A percentile compares a stretch with the other conserved stretches of the same genome.
Evolutionary conservation across 805 yeast genomes (phyloP).

Genomic region (Monosporozyma unispora): DNA sequence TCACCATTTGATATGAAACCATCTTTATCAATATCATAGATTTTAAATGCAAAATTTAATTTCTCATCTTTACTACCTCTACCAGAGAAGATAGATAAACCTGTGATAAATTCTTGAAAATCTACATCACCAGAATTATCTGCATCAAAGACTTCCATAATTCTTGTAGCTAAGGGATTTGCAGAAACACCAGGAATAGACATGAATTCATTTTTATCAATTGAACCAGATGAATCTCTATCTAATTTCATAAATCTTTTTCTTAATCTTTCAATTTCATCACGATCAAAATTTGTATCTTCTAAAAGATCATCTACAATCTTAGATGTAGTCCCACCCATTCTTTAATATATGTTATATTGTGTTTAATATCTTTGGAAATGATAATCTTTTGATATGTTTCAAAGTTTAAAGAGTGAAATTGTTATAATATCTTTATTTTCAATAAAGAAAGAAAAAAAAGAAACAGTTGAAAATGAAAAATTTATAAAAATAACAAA

Average conservation of each 20-base stretch:
- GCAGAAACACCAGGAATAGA: slow-evolving; percentile 86
- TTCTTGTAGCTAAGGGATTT: slow-evolving; percentile 82
- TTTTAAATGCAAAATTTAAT: slow-evolving; percentile 79
- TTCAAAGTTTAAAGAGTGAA: too few relatives aligned
- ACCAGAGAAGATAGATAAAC: slow-evolving; percentile 79
- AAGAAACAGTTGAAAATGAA: neutral
- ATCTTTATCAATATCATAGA: slow-evolving; percentile 92
- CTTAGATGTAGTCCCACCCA: slow-evolving; percentile 58
- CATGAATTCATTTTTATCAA: slow-evolving; percentile 83
- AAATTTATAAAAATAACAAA: too few relatives aligned
- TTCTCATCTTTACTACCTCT: slow-evolving; percentile 75
- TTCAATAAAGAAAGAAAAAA: neutral
- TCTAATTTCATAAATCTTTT: slow-evolving; percentile 93
- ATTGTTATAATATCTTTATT: too few relatives aligned
- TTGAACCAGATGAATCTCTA: slow-evolving; percentile 84
- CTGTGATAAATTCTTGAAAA: slow-evolving; percentile 87
- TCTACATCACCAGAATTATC: slow-evolving; percentile 92
- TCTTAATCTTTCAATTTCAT: slow-evolving; percentile 83
- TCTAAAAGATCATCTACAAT: slow-evolving; percentile 62
- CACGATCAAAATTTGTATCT: slow-evolving; percentile 79
- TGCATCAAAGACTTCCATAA: slow-evolving; percentile 89
- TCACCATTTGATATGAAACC: slow-evolving; percentile 96
- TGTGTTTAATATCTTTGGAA: too few relatives aligned
- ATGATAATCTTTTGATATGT: too few relatives aligned
- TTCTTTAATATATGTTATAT: slow-evolving; percentile 11